Conservation (phyloP, 495 filamentous ascomycete genomes). For the Aspergillus campestris region DNA sequence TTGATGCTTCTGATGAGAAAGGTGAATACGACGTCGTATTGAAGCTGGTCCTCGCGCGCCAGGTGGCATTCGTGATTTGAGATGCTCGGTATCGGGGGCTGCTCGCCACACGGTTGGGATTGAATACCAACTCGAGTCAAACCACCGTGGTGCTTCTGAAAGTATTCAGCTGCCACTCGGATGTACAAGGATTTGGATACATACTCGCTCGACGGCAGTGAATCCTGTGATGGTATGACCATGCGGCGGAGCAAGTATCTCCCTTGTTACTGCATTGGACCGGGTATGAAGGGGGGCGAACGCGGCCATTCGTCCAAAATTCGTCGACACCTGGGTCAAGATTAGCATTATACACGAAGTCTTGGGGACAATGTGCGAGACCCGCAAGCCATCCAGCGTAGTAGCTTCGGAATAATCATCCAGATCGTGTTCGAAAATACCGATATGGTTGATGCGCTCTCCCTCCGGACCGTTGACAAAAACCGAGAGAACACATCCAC, state of each 20-base stretch:
- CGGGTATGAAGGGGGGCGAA: constrained; percentile 2
- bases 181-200: background rate
- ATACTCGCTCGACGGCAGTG: constrained; percentile 1
- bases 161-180: background rate
- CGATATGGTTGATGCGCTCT: constrained; percentile 9
- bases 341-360: constrained; percentile 4
- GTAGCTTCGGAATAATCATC: background rate
- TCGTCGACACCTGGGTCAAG: constrained; percentile 7
- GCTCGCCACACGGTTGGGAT: constrained; percentile 4
- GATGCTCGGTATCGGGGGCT: background rate
- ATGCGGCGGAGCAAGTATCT: constrained; percentile 1
- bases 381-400: constrained; percentile 4
- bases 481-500: constrained; percentile 5
- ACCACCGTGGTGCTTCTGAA: background rate
- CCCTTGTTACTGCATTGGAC: background rate
- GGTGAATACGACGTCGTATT: constrained; percentile 6
- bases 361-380: constrained; percentile 5
- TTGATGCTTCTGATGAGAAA: constrained; percentile 1
- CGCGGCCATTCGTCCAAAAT: constrained; percentile 6
- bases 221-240: constrained; percentile 6
- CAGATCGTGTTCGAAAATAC: constrained; percentile 2
- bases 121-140: constrained; percentile 8
- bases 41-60: background rate
- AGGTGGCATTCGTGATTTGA: constrained; percentile 3
- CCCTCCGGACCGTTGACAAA: constrained; percentile 5